Evolutionary conservation across 257 asterid genomes (phyloP), one percentile per base, ranked within the genome.

Genomic region (Fraxinus anomala): DNA sequence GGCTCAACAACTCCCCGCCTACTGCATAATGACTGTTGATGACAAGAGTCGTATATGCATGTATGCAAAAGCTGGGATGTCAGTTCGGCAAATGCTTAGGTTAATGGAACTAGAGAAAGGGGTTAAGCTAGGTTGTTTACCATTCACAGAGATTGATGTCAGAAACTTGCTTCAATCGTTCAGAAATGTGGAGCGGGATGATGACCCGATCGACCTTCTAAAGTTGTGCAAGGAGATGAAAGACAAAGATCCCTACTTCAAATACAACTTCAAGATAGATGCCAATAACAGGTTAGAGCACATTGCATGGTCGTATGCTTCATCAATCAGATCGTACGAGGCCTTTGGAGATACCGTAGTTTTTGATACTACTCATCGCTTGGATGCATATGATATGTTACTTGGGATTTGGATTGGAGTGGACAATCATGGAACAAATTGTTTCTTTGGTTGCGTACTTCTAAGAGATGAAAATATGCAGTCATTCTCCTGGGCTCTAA

Each of bases 371-470:
- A 81, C 89, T 11, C 89, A 83, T 56, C 89, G 91, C 34, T 80
- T 89, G 87, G 89, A 85, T 72, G 85, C 84, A 73, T 87, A 80
- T 83, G 93, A 89, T 74, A 89, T 89, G 93, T 72, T 87, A 79
- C 89, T 87, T 47, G 91, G 93, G 47, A 80, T 87, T 67, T 87
- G 87, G 91, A 86, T 91, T 82, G 96, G 92, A 82, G 87, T 91
- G 81, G 91, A 89, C 68, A 91, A 85, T 87, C 85, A 86, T 68
- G 96, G 96, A 72, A 21, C 69, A 12, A 83, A 81, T 79, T 87
- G 93, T 79, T 89, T 91, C 80, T 91, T 91, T 72, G 91, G 93
- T 30, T 89, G 93, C 68, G 63, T 68, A 70, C 91, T 91, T 68
- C 87, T 91, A 68, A 88, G 89, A 73, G 96, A 91, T 73, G 96